A percentile compares a stretch with the other conserved stretches of the same genome.
phyloP scores from a whole-genome alignment of 352 stramenopile species.

The Pythium scleroteichum region DNA sequence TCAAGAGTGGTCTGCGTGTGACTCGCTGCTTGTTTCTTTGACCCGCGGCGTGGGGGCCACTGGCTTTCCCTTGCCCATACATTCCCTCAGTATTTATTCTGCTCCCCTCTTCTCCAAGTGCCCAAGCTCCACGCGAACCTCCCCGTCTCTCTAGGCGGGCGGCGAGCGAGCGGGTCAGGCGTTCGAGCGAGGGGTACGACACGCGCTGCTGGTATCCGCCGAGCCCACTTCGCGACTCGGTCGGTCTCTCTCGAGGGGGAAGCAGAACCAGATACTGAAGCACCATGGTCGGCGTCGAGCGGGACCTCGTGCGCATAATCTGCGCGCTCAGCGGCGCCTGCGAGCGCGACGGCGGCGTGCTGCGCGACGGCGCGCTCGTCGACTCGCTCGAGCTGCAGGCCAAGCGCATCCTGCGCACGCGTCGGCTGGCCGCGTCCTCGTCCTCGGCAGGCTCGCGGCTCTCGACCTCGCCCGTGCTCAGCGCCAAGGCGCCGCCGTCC shows the following conservation, averaged over 20 bases:
- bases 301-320: conserved; percentile 41
- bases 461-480: conserved; percentile 21
- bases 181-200: conserved; percentile 7
- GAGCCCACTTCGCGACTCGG: too few species aligned
- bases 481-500: background rate
- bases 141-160: background rate
- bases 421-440: conserved; percentile 23
- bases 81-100: conserved; percentile 45
- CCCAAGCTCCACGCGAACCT: conserved; percentile 1
- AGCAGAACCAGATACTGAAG: too few species aligned
- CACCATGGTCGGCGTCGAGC: conserved; percentile 21
- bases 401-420: conserved; percentile 50
- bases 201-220: too few species aligned
- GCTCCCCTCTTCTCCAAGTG: conserved; percentile 26
- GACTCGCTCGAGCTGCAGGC: conserved; percentile 59
- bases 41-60: background rate
- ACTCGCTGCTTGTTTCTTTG: conserved; percentile 3
- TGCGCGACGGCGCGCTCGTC: conserved; percentile 68
- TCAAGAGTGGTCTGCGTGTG: too few species aligned
- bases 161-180: background rate
- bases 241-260: too few species aligned
- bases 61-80: conserved; percentile 31
- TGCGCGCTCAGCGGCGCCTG: conserved; percentile 61
- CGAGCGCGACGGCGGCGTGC: conserved; percentile 55
- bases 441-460: conserved; percentile 10